Percentiles rank a stretch among this genome's conserved stretches.
phyloP scores from a whole-genome alignment of 805 yeast species.

The Ogataea pignaliae region DNA sequence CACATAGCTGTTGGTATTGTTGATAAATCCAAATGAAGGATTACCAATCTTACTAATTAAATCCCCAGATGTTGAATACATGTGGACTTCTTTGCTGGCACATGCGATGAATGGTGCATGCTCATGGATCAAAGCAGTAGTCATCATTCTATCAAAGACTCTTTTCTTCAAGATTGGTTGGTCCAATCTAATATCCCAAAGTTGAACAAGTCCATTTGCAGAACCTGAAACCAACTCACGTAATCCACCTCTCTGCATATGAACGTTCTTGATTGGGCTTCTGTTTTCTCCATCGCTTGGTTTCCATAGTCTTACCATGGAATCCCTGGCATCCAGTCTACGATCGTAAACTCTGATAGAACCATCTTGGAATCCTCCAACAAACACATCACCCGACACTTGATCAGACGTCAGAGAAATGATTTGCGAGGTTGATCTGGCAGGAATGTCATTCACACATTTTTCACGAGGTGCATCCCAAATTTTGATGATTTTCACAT shows the following conservation, averaged over 20 bases:
- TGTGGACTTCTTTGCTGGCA: constrained; percentile 71
- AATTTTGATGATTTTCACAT: constrained; percentile 81
- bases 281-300: constrained; percentile 27
- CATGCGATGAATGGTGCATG: constrained; percentile 94
- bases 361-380: constrained; percentile 92
- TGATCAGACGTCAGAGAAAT: constrained; percentile 91
- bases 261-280: constrained; percentile 59
- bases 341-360: constrained; percentile 87
- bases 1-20: constrained; percentile 49
- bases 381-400: constrained; percentile 84
- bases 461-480: constrained; percentile 98
- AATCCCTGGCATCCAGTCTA: constrained; percentile 75
- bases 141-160: constrained; percentile 47
- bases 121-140: constrained; percentile 82
- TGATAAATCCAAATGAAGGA: constrained; percentile 18
- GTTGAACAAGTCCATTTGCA: constrained; percentile 72
- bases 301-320: constrained; percentile 82
- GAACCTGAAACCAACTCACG: constrained; percentile 85
- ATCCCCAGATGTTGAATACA: constrained; percentile 87
- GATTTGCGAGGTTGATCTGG: constrained; percentile 83
- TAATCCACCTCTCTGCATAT: constrained; percentile 95
- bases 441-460: constrained; percentile 83
- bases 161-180: constrained; percentile 66
- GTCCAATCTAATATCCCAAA: constrained; percentile 85
- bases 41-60: constrained; percentile 51